Conservation (phyloP, 2,329 filamentous ascomycete genomes). For the Beauveria rudraprayagi region DNA sequence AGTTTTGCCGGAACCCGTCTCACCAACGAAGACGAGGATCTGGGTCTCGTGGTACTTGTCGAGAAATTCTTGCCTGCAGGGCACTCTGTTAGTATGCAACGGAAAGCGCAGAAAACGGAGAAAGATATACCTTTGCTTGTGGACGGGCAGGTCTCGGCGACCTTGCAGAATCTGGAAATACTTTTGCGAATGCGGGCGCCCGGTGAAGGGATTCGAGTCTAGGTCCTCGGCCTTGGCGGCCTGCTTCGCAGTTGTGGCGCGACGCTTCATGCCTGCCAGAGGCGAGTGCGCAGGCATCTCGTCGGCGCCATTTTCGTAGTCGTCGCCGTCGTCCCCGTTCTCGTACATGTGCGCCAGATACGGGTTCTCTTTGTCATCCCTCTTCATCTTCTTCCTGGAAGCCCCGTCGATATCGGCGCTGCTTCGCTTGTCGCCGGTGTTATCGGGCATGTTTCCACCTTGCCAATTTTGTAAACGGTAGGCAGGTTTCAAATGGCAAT, state of each 20-base stretch:
- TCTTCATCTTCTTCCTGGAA: slow-evolving; percentile 31
- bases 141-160: slow-evolving; percentile 79
- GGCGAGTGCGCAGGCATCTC: slow-evolving; percentile 32
- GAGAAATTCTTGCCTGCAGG: slow-evolving; percentile 74
- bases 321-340: slow-evolving; percentile 34
- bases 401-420: slow-evolving; percentile 35
- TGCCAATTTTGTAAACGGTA: background rate
- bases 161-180: slow-evolving; percentile 87
- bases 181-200: slow-evolving; percentile 63
- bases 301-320: slow-evolving; percentile 23
- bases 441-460: slow-evolving; percentile 4
- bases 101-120: background rate
- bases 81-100: background rate
- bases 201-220: slow-evolving; percentile 79
- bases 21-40: slow-evolving; percentile 96
- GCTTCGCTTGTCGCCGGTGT: slow-evolving; percentile 34
- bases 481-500: background rate
- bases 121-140: slow-evolving; percentile 66
- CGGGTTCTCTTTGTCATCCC: slow-evolving; percentile 53
- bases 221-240: slow-evolving; percentile 70
- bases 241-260: slow-evolving; percentile 70
- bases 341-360: slow-evolving; percentile 89
- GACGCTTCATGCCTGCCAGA: slow-evolving; percentile 63
- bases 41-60: slow-evolving; percentile 87
- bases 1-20: slow-evolving; percentile 98